Conservation (phyloP, 768 basidiomycete genomes). For the Clavulina sp. region DNA sequence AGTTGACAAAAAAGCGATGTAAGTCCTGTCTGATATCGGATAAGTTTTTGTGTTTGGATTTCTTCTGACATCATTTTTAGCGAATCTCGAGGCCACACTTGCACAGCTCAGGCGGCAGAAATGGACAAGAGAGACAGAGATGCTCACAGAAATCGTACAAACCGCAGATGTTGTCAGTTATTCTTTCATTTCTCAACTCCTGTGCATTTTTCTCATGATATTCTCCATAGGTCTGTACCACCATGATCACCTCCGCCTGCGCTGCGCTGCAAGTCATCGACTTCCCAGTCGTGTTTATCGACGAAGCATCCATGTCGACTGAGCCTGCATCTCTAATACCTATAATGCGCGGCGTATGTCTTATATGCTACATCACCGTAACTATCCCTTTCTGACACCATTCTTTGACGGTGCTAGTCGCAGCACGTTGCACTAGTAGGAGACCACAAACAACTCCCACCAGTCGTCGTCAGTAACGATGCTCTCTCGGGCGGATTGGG, state of each 20-base stretch:
- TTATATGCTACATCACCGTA: neutral
- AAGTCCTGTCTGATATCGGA: too few species aligned
- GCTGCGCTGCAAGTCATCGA: conserved; percentile 50
- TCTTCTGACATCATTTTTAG: too few species aligned
- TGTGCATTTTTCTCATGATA: conserved; percentile 8
- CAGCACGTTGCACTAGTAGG: conserved; percentile 77
- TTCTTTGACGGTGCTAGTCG: conserved; percentile 28
- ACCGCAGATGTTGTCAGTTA: conserved; percentile 15
- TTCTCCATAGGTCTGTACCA: conserved; percentile 57
- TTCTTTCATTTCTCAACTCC: neutral
- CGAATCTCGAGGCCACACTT: neutral
- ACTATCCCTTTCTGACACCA: neutral
- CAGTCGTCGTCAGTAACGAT: conserved; percentile 62
- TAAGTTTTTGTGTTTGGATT: too few species aligned
- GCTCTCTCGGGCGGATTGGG: conserved; percentile 58
- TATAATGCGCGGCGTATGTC: conserved; percentile 80
- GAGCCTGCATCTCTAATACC: conserved; percentile 85
- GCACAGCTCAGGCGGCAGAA: too few species aligned
- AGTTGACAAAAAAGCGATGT: too few species aligned
- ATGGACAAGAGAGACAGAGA: neutral
- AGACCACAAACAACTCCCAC: conserved; percentile 93
- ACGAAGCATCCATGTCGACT: conserved; percentile 93
- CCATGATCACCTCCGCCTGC: conserved; percentile 65
- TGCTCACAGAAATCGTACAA: conserved; percentile 16
- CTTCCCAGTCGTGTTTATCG: conserved; percentile 84